Evolutionary conservation across 2,329 filamentous ascomycete genomes (phyloP).

Genomic region (Colletotrichum karsti): DNA sequence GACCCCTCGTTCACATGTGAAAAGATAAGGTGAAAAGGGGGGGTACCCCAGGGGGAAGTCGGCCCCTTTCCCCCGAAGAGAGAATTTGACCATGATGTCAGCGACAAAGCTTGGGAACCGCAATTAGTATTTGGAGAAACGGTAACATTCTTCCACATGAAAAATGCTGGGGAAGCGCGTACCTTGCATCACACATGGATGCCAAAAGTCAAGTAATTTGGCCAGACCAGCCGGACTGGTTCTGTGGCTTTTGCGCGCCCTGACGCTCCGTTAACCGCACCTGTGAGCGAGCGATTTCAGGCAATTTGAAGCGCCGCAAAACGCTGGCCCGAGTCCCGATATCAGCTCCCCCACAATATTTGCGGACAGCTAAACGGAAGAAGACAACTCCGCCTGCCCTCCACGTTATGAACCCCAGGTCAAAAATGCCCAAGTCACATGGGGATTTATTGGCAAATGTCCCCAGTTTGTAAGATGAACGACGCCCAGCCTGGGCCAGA

Average conservation of each 20-base stretch:
- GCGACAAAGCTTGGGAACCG: slow-evolving; percentile 12
- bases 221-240: not conserved
- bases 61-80: slow-evolving; percentile 21
- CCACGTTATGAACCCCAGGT: slow-evolving; percentile 14
- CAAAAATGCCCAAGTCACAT: not conserved
- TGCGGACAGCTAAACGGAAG: not conserved
- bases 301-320: slow-evolving; percentile 26
- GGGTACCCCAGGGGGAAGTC: slow-evolving; percentile 12
- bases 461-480: slow-evolving; percentile 2
- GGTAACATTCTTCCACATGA: slow-evolving; percentile 11
- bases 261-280: slow-evolving; percentile 12
- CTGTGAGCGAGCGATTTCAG: slow-evolving; percentile 16
- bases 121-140: not conserved
- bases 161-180: slow-evolving; percentile 24
- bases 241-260: not conserved
- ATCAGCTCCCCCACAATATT: slow-evolving; percentile 12
- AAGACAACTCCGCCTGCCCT: slow-evolving; percentile 18
- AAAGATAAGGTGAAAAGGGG: slow-evolving; percentile 18
- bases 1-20: slow-evolving; percentile 28
- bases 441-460: slow-evolving; percentile 2
- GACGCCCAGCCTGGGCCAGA: not conserved
- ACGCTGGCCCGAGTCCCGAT: slow-evolving; percentile 17
- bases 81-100: slow-evolving; percentile 24
- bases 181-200: slow-evolving; percentile 24
- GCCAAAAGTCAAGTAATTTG: not conserved